Base-by-base conservation (phyloP, 768 basidiomycete genomes). In the Imleria badia region DNA sequence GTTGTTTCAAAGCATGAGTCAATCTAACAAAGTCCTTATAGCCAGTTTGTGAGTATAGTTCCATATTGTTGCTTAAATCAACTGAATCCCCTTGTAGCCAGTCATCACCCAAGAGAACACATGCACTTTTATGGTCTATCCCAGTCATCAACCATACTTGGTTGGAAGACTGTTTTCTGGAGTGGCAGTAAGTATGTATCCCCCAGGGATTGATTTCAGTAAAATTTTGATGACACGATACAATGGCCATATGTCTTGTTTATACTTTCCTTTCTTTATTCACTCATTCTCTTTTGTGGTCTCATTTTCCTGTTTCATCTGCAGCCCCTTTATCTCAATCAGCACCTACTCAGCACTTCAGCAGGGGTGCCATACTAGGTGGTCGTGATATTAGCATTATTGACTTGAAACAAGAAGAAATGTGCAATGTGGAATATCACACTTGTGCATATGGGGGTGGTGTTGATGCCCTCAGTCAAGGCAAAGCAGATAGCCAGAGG, bases 141-240 rank as follows among this genome's bases (percentile, higher is more conserved):
- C 61, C n/a, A n/a, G n/a, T n/a, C n/a, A n/a, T n/a, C n/a, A n/a
- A n/a, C n/a, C n/a, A n/a, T n/a, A 78, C 80, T 0, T 97, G 93
- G 92, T 77, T 97, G 4, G 94, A 97, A 65, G 91, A 94, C 57
- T 95, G n/a, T n/a, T n/a, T n/a, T n/a, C n/a, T n/a, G n/a, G n/a
- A n/a, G n/a, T n/a, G n/a, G n/a, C n/a, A n/a, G 91, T 66, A 39
- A 43, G 56, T 33, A 63, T 76, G 26, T 92, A 88, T 58, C 85
- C 89, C 1, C 75, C 78, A 0, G 85, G 85, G 12, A 69, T 89
- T 40, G 85, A 93, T 65, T 90, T 88, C 65, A 76, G 76, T 20
- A 66, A 64, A 45, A 56, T 78, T 12, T 56, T 82, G 5, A 61
- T 68, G 68, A 61, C 58, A 0, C 48, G 51, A 12, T 57, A 50